A percentile compares a stretch with the other conserved stretches of the same genome.
phyloP scores from a whole-genome alignment of 805 yeast species.

The Metschnikowia lachancei region DNA sequence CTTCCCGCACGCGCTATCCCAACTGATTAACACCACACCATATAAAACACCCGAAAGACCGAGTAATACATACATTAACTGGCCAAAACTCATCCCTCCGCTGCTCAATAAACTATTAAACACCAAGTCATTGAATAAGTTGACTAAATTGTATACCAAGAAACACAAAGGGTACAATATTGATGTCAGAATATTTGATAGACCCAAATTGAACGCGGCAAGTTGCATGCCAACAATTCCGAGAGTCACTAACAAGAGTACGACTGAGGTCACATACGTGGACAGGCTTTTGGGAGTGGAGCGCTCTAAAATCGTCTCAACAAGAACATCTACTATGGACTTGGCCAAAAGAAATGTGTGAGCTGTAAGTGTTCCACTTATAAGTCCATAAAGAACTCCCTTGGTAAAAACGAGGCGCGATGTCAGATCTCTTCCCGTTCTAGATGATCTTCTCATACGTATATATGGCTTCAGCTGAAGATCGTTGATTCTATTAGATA shows the following conservation, averaged over 20 bases:
- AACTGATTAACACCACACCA: slow-evolving; percentile 69
- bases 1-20: slow-evolving; percentile 39
- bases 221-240: slow-evolving; percentile 68
- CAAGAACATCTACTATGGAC: slow-evolving; percentile 67
- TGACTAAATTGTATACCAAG: slow-evolving; percentile 72
- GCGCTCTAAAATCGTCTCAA: slow-evolving; percentile 40
- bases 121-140: slow-evolving; percentile 47
- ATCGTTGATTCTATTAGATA: slow-evolving; percentile 17
- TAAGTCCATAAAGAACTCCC: slow-evolving; percentile 64
- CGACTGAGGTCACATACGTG: slow-evolving; percentile 32
- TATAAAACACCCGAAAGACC: slow-evolving; percentile 54
- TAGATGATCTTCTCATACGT: slow-evolving; percentile 6
- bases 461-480: slow-evolving; percentile 7
- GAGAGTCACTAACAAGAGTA: slow-evolving; percentile 53
- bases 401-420: slow-evolving; percentile 33
- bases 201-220: slow-evolving; percentile 69
- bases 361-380: slow-evolving; percentile 78
- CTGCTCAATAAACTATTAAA: slow-evolving; percentile 60
- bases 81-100: slow-evolving; percentile 42
- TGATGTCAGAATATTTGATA: slow-evolving; percentile 67
- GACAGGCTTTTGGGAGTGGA: slow-evolving; percentile 28
- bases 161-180: slow-evolving; percentile 82
- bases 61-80: slow-evolving; percentile 44
- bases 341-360: slow-evolving; percentile 86
- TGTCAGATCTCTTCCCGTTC: slow-evolving; percentile 16